Evolutionary conservation across 192 early-diverging fungal species (phyloP).

Genomic region (Rhizophagus prolifer): DNA sequence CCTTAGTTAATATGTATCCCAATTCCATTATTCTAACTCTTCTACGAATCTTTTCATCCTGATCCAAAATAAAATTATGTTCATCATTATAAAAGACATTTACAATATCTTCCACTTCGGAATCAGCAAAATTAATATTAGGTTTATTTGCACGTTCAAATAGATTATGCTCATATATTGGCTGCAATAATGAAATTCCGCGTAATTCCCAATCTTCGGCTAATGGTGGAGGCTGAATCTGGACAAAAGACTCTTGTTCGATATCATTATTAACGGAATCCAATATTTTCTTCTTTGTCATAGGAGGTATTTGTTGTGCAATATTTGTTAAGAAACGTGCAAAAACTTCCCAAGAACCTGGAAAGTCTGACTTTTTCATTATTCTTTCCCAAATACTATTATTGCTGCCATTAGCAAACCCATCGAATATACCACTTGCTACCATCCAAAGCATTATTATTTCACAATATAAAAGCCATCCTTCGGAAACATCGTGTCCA

Average conservation of each 20-base stretch:
- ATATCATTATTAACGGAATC: not conserved
- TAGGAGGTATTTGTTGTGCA: conserved; percentile 34
- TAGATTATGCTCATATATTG: not conserved
- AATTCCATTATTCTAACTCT: conserved; percentile 33
- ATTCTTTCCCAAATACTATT: conserved; percentile 32
- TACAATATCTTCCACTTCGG: not conserved
- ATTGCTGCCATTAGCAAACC: conserved; percentile 23
- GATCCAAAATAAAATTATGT: not conserved
- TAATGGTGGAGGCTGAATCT: conserved; percentile 39
- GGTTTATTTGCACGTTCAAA: conserved; percentile 2
- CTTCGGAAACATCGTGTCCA: conserved; percentile 18
- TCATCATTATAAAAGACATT: not conserved
- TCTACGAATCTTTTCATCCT: conserved; percentile 6
- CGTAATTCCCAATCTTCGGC: conserved; percentile 52
- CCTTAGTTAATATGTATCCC: conserved; percentile 37
- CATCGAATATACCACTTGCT: conserved; percentile 37
- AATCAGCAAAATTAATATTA: not conserved
- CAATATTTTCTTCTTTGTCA: conserved; percentile 26
- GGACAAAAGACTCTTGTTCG: conserved; percentile 15
- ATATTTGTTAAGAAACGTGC: conserved; percentile 38
- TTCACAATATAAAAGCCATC: conserved; percentile 52
- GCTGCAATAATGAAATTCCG: conserved; percentile 50
- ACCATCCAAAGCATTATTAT: conserved; percentile 55
- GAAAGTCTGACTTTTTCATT: conserved; percentile 26
- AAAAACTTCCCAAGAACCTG: conserved; percentile 39